Base-by-base conservation (phyloP, 805 yeast species). In the Candida patagonica region DNA sequence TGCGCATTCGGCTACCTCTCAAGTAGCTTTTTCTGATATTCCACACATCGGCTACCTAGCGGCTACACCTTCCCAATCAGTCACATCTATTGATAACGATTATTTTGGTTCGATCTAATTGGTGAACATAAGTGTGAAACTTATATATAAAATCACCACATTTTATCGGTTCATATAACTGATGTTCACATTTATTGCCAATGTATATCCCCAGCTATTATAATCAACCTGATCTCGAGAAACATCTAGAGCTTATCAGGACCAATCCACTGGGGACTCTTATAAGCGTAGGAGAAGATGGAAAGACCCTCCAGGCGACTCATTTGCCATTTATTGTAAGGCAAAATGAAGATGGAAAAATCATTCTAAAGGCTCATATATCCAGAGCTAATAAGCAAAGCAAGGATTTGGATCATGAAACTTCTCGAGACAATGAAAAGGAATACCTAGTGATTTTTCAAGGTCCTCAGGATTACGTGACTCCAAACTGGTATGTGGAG, bases 401-500 rank as follows among this genome's bases (percentile, higher is more conserved):
- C 4, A 37, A 40, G 17, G 52, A 52, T 24, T 38, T 35, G 9
- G 66, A 53, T 52, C 24, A 22, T 12, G 27, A 33, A 23, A n/a
- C 23, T 21, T 22, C 27, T 13, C 19, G 27, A n/a, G 15, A 57
- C 24, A 63, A 61, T 12, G 29, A 34, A 7, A 22, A 15, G 12
- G 63, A 70, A 6, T 70, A 68, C 10, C 56, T 72, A 45, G 66
- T 76, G 9, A 63, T 75, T 3, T 78, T 78, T 62, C 73, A 69
- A 53, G 63, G 74, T 5, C 59, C 53, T 3, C 65, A 73, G 49
- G 48, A 38, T 22, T 78, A 78, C 52, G 68, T 78, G 17, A 57
- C 76, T 19, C 82, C 85, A 1, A 55, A 67, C 12, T 78, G 76
- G 68, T 78, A 78, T 50, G 71, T 74, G 6, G 50, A 45, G n/a